Evolutionary conservation across 305 asterid genomes (phyloP).

Genomic region (Ajuga reptans): DNA sequence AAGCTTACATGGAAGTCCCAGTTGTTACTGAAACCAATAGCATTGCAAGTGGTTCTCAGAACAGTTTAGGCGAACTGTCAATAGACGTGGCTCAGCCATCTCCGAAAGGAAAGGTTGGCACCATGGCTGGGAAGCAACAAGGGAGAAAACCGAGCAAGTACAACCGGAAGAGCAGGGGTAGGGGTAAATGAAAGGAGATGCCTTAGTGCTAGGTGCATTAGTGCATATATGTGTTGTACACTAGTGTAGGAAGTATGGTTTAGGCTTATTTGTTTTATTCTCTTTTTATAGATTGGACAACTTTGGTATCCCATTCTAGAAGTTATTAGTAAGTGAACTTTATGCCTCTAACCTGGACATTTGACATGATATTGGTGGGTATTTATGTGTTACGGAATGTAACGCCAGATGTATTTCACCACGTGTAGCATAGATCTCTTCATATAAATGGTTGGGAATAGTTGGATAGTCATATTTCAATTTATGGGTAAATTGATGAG

Average conservation of each 20-base stretch:
- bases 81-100: constrained; percentile 25
- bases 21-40: constrained; percentile 32
- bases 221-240: constrained; percentile 26
- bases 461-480: no score
- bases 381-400: no score
- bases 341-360: no score
- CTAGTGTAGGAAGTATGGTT: constrained; percentile 25
- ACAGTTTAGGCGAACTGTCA: constrained; percentile 29
- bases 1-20: constrained; percentile 58
- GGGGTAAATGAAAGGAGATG: constrained; percentile 32
- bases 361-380: not conserved
- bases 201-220: not conserved
- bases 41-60: constrained; percentile 26
- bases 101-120: constrained; percentile 16
- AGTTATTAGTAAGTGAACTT: not conserved
- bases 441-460: no score
- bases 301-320: not conserved
- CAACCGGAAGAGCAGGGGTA: constrained; percentile 37
- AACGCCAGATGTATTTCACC: no score
- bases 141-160: constrained; percentile 30
- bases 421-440: no score
- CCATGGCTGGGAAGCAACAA: constrained; percentile 30
- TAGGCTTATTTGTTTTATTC: constrained; percentile 12
- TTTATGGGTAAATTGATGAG: no score
- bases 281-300: not conserved